phyloP scores from a whole-genome alignment of 2,329 filamentous ascomycete genomes.

The Whalleya microplaca region DNA sequence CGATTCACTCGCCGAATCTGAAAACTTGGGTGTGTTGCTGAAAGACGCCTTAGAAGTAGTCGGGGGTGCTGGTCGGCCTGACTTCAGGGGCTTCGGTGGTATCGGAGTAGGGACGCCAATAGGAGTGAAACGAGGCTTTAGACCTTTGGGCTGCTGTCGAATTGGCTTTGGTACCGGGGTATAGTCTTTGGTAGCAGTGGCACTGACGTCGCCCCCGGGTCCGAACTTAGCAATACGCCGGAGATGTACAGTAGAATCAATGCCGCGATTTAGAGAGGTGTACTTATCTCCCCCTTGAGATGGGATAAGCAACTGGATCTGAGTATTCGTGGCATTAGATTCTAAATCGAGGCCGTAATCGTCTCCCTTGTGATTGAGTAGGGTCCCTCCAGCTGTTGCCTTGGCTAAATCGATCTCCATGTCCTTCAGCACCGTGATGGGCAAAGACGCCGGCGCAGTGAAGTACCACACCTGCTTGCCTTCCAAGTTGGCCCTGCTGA shows the following conservation, averaged over 20 bases:
- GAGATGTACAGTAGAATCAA: conserved; percentile 67
- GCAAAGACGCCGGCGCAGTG: conserved; percentile 69
- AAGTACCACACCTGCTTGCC: conserved; percentile 84
- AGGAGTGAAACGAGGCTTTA: conserved; percentile 70
- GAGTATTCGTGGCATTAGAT: conserved; percentile 51
- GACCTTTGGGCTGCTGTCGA: conserved; percentile 67
- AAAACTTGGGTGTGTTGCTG: conserved; percentile 11
- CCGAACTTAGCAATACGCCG: conserved; percentile 64
- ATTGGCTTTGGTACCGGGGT: conserved; percentile 53
- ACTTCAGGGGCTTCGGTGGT: conserved; percentile 5
- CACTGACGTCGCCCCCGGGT: conserved; percentile 43
- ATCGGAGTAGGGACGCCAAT: conserved; percentile 55
- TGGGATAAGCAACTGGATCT: conserved; percentile 65
- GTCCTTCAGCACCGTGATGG: conserved; percentile 68
- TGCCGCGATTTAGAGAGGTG: conserved; percentile 46
- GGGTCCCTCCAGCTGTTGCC: conserved; percentile 52
- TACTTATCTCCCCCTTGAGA: conserved; percentile 58
- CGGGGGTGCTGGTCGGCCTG: neutral
- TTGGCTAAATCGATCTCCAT: conserved; percentile 64
- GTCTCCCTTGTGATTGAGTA: conserved; percentile 66
- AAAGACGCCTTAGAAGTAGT: conserved; percentile 39
- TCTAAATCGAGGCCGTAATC: conserved; percentile 65
- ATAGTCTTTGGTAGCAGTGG: conserved; percentile 46
- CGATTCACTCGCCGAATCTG: conserved; percentile 22
- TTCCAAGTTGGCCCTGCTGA: conserved; percentile 61